A percentile compares a stretch with the other conserved stretches of the same genome.
These are phyloP conservation scores for Colletotrichum orchidophilum DNA, from an alignment of 2,329 filamentous ascomycete species.

Conservation along the genomic window DNA sequence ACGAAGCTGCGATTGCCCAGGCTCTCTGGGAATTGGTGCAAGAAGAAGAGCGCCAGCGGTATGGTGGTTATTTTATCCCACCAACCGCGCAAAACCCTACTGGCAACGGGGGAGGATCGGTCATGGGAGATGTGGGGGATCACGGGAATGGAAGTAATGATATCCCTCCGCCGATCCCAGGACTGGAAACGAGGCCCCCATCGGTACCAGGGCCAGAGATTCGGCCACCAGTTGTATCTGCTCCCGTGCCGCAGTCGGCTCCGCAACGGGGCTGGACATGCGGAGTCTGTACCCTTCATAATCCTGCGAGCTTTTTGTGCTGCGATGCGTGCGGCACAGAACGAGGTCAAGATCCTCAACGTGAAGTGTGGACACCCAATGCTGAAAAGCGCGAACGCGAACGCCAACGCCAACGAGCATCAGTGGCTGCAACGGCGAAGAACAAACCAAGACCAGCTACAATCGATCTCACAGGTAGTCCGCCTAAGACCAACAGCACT, in stretches of 20 bases:
- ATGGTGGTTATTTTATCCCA: slow-evolving; percentile 63
- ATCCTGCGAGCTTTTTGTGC: slow-evolving; percentile 58
- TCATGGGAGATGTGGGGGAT: slow-evolving; percentile 40
- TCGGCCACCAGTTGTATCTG: slow-evolving; percentile 11
- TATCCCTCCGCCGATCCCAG: slow-evolving; percentile 17
- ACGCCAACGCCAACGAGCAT: slow-evolving; percentile 30
- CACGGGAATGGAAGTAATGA: slow-evolving; percentile 23
- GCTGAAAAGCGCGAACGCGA: slow-evolving; percentile 34
- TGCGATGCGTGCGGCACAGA: slow-evolving; percentile 64
- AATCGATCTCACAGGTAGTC: slow-evolving; percentile 48
- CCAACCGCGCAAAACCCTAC: slow-evolving; percentile 61
- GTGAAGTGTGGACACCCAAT: slow-evolving; percentile 36
- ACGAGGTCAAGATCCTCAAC: slow-evolving; percentile 34
- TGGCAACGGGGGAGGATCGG: slow-evolving; percentile 50
- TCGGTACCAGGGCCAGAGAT: slow-evolving; percentile 34
- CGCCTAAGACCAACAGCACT: slow-evolving; percentile 36
- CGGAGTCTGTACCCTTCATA: slow-evolving; percentile 64
- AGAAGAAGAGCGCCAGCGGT: slow-evolving; percentile 72
- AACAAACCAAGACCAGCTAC: neutral
- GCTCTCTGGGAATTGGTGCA: slow-evolving; percentile 88
- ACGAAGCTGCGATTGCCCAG: slow-evolving; percentile 85
- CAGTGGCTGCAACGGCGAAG: slow-evolving; percentile 22
- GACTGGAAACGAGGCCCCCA: slow-evolving; percentile 23
- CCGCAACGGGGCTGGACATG: slow-evolving; percentile 59
- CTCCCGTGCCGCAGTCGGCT: neutral